Evolutionary conservation across 108 stramenopile genomes (phyloP), one percentile per base, ranked within the genome.

Genomic region (Skeletonema tropicum): DNA sequence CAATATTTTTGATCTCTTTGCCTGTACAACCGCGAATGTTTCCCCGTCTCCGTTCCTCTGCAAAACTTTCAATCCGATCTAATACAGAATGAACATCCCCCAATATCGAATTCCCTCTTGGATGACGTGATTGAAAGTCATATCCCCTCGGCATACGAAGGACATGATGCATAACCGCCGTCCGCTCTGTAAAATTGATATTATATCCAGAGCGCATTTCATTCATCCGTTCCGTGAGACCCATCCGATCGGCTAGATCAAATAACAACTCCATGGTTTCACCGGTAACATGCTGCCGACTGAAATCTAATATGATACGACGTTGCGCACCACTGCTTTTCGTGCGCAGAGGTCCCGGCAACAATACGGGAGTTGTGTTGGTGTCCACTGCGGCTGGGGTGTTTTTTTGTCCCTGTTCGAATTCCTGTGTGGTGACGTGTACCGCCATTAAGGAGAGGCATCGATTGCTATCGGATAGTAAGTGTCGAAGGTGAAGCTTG

Each of bases 261-360:
- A 95, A 96, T 13, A 99, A 86, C 57, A 86, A 70, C 66, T 94
- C 97, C 94, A 98, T 94, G 9, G 96, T 97, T 71, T 97, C 94
- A 39, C 90, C 93, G 19, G 92, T 96, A 17, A 98, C 95, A 55
- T 96, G 92, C 73, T 99, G 99, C 26, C 99, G 88, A 41, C 89
- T 89, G 80, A 97, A 99, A 75, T 99, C 99, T 64, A 99, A 73
- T 42, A 96, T 74, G 36, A 99, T 94, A 39, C 86, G 88, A 15
- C 92, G 82, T 74, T 75, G 60, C 10, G 19, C 23, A n/a, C 52
- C 52, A 10, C 61, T 62, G 61, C 39, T 62, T 62, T 33, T 62
- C 5, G 35, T 21, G 12, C 61, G 61, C 7, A 38, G 61, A 21
- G 36, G 35, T 9, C 61, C 61, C 61, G 36, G 35, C 17, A 62